Evolutionary conservation across 441 rosid genomes (phyloP).

Genomic region (Adansonia madagascariensis): DNA sequence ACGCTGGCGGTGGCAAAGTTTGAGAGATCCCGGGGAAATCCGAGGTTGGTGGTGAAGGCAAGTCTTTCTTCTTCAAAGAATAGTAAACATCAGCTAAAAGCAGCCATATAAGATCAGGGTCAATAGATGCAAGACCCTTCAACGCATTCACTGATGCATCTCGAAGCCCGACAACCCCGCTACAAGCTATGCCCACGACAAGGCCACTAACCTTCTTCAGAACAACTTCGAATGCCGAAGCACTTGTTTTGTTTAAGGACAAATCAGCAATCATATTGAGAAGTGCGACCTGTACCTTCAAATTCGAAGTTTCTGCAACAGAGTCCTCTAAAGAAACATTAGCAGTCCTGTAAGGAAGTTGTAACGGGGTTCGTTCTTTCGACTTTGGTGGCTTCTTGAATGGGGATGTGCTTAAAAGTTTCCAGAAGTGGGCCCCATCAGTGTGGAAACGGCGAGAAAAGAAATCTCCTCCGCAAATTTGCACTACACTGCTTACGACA

Average conservation of each 20-base stretch:
- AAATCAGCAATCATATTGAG: slow-evolving; percentile 79
- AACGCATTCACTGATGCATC: slow-evolving; percentile 76
- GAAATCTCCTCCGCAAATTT: slow-evolving; percentile 91
- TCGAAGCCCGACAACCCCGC: slow-evolving; percentile 65
- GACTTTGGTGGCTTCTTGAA: slow-evolving; percentile 52
- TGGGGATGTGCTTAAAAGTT: slow-evolving; percentile 71
- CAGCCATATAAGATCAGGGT: slow-evolving; percentile 92
- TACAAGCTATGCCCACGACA: slow-evolving; percentile 82
- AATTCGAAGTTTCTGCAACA: slow-evolving; percentile 68
- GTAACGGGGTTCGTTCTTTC: slow-evolving; percentile 54
- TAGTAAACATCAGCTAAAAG: slow-evolving; percentile 83
- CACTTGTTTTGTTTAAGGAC: slow-evolving; percentile 62
- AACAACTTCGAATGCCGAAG: slow-evolving; percentile 71
- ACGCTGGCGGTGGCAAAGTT: slow-evolving; percentile 55
- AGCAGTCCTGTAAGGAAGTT: slow-evolving; percentile 72
- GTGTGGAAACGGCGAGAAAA: slow-evolving; percentile 83
- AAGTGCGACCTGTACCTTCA: slow-evolving; percentile 80
- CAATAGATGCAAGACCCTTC: slow-evolving; percentile 71
- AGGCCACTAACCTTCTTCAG: slow-evolving; percentile 85
- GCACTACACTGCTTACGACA: slow-evolving; percentile 59
- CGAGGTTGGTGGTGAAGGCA: slow-evolving; percentile 54
- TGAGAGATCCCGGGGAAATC: slow-evolving; percentile 51
- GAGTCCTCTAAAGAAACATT: slow-evolving; percentile 50
- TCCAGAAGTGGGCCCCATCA: slow-evolving; percentile 84
- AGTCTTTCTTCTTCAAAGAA: slow-evolving; percentile 55